phyloP scores from a whole-genome alignment of 2,329 filamentous ascomycete species.

The Microcera coccophila region DNA sequence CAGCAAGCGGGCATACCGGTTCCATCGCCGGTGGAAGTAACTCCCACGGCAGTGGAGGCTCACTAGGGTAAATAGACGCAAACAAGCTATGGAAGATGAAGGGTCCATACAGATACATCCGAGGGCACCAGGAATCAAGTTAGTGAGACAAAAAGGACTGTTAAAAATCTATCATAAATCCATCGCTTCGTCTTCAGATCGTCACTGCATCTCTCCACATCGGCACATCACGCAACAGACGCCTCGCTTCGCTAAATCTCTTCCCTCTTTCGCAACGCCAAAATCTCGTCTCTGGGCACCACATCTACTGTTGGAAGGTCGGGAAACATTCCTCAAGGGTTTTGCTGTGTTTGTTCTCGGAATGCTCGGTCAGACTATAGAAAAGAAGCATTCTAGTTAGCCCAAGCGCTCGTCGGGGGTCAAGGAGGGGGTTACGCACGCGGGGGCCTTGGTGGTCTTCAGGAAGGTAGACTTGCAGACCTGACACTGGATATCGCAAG shows the following conservation, averaged over 20 bases:
- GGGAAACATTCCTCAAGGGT: slow-evolving; percentile 69
- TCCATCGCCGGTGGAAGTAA: slow-evolving; percentile 12
- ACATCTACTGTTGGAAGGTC: slow-evolving; percentile 31
- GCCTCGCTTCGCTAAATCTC: slow-evolving; percentile 20
- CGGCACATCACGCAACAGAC: slow-evolving; percentile 14
- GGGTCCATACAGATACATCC: background rate
- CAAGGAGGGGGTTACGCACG: slow-evolving; percentile 45
- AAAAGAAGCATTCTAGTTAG: slow-evolving; percentile 9
- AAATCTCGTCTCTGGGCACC: background rate
- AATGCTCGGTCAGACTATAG: slow-evolving; percentile 63
- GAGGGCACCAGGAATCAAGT: background rate
- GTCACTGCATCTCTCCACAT: slow-evolving; percentile 3
- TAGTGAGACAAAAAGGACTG: slow-evolving; percentile 10
- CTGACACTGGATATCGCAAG: slow-evolving; percentile 72
- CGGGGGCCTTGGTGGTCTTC: slow-evolving; percentile 69
- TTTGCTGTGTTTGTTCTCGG: slow-evolving; percentile 74
- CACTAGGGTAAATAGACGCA: slow-evolving; percentile 19
- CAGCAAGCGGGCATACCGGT: slow-evolving; percentile 24
- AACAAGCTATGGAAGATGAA: background rate
- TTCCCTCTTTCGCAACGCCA: background rate
- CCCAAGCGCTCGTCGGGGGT: background rate
- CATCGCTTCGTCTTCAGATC: slow-evolving; percentile 10
- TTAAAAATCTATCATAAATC: slow-evolving; percentile 18
- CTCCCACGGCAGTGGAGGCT: slow-evolving; percentile 29
- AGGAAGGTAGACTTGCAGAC: slow-evolving; percentile 76